A percentile compares a stretch with the other conserved stretches of the same genome.
Evolutionary conservation across 176 grass and related monocot species (phyloP).

Genomic region (Avena insularis): DNA sequence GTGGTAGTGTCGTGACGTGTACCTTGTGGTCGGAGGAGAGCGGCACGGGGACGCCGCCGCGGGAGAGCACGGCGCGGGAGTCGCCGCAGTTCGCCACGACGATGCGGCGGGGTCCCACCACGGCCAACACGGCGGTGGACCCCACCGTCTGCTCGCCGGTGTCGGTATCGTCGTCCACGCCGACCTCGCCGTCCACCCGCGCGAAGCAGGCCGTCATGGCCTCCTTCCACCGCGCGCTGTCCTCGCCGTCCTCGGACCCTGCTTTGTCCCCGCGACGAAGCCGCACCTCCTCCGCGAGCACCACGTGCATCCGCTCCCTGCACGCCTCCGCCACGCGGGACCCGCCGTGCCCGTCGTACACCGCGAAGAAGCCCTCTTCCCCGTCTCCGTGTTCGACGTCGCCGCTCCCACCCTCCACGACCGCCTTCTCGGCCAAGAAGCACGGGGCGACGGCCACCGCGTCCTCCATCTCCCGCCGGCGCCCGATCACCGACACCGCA

Average conservation of each 20-base stretch:
- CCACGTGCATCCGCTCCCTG: constrained; percentile 61
- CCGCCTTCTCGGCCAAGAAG: not conserved
- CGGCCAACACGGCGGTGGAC: constrained; percentile 62
- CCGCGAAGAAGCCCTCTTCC: constrained; percentile 51
- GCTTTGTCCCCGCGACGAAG: not conserved
- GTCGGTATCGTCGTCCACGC: not conserved
- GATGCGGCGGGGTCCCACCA: constrained; percentile 54
- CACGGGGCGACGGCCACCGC: constrained; percentile 39
- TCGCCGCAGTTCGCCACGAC: constrained; percentile 87
- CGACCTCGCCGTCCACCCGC: constrained; percentile 69
- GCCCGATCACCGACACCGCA: constrained; percentile 49
- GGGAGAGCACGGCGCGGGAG: constrained; percentile 71
- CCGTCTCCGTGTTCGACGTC: not conserved
- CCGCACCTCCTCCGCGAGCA: constrained; percentile 73
- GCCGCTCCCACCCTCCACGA: not conserved
- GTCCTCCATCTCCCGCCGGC: constrained; percentile 63
- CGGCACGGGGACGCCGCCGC: constrained; percentile 63
- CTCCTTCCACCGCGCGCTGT: constrained; percentile 47
- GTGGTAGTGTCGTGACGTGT: not conserved
- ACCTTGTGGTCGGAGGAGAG: constrained; percentile 92
- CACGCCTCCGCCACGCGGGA: constrained; percentile 55
- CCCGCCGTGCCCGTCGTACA: constrained; percentile 72
- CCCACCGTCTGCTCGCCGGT: constrained; percentile 30
- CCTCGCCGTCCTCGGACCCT: not conserved
- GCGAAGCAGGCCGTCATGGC: constrained; percentile 65